Percentiles rank a stretch among this genome's conserved stretches.
phyloP scores from a whole-genome alignment of 176 grass and related monocot genomes.

The Oryza glumipatula region DNA sequence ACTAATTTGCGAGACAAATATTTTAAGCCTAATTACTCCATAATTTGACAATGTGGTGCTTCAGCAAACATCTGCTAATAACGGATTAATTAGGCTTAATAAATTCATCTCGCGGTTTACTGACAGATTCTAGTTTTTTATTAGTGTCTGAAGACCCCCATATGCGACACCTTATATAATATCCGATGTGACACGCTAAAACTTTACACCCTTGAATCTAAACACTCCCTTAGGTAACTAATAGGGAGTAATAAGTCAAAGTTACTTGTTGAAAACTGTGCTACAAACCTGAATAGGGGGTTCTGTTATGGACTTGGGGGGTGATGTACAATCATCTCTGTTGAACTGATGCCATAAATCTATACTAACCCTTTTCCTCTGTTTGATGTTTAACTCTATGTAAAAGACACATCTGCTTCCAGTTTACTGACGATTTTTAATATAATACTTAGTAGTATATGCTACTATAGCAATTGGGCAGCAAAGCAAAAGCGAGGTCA shows the following conservation, averaged over 20 bases:
- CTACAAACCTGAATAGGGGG: neutral
- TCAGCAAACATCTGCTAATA: too few relatives aligned
- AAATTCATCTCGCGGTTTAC: too few relatives aligned
- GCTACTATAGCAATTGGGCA: constrained; percentile 8
- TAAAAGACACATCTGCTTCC: constrained; percentile 1
- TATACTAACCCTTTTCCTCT: constrained; percentile 20
- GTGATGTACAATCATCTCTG: neutral
- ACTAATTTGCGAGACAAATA: too few relatives aligned
- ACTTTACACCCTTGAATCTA: too few relatives aligned
- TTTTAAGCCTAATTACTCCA: too few relatives aligned
- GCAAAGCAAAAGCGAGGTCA: constrained; percentile 36
- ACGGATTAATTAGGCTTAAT: too few relatives aligned
- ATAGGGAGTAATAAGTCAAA: neutral
- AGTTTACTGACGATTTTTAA: neutral
- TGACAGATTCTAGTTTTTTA: too few relatives aligned
- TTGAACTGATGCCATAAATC: neutral
- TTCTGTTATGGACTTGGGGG: neutral
- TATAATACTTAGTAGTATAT: neutral
- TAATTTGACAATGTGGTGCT: too few relatives aligned
- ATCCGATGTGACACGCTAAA: too few relatives aligned
- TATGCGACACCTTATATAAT: too few relatives aligned
- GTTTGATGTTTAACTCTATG: neutral
- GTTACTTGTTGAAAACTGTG: neutral
- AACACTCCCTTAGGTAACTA: neutral
- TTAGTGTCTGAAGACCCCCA: too few relatives aligned